These are phyloP conservation scores for Aciculosporium take DNA, from an alignment of 2,329 filamentous ascomycete genomes.

Conservation along the genomic window DNA sequence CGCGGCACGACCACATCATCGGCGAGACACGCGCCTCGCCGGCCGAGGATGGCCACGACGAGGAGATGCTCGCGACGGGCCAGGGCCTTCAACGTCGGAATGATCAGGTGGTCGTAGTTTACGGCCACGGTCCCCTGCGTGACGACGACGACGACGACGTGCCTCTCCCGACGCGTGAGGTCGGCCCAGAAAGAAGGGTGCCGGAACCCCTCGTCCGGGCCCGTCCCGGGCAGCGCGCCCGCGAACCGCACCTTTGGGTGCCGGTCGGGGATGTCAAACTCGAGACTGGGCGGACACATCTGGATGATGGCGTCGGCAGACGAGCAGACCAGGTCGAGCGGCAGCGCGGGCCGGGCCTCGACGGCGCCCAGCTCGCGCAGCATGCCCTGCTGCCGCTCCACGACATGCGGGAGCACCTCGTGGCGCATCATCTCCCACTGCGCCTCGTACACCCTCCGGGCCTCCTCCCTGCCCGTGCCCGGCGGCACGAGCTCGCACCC, in stretches of 20 bases:
- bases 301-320: slow-evolving; percentile 22
- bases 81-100: slow-evolving; percentile 30
- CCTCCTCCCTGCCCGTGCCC: neutral
- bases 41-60: slow-evolving; percentile 19
- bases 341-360: slow-evolving; percentile 10
- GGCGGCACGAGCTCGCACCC: neutral
- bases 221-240: slow-evolving; percentile 20
- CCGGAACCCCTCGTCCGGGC: neutral
- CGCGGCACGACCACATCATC: slow-evolving; percentile 17
- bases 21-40: slow-evolving; percentile 12
- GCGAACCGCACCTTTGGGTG: slow-evolving; percentile 26
- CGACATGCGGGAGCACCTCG: neutral
- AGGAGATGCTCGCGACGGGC: slow-evolving; percentile 24
- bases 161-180: slow-evolving; percentile 15
- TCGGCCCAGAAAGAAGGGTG: slow-evolving; percentile 2
- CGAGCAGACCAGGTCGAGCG: slow-evolving; percentile 21
- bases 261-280: slow-evolving; percentile 24
- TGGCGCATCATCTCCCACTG: neutral
- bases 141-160: slow-evolving; percentile 31
- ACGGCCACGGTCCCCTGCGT: slow-evolving; percentile 31
- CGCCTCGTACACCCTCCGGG: neutral
- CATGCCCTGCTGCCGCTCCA: neutral
- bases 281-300: slow-evolving; percentile 24
- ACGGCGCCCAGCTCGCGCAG: neutral
- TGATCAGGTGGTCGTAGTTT: slow-evolving; percentile 26